A percentile compares a stretch with the other conserved stretches of the same genome.
phyloP scores from a whole-genome alignment of 352 stramenopile genomes.

The Globisporangium mamillatum region DNA sequence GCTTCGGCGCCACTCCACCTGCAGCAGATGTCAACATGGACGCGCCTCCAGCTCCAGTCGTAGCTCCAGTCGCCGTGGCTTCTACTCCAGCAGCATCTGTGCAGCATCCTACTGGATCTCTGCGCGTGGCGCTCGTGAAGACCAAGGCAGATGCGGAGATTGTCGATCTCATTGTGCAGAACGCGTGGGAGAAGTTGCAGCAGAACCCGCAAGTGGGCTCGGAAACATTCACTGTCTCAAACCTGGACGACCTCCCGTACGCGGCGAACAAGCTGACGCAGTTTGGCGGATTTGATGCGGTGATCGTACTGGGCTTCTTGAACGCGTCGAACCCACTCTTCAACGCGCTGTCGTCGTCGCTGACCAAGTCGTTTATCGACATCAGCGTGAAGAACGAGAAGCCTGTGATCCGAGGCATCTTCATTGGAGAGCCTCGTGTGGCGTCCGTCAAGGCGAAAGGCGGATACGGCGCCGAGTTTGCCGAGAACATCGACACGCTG shows the following conservation, averaged over 20 bases:
- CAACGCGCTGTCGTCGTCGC: constrained; percentile 40
- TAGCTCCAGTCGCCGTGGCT: constrained; percentile 23
- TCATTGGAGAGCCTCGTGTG: constrained; percentile 73
- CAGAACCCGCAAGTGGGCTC: constrained; percentile 28
- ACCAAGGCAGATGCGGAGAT: constrained; percentile 71
- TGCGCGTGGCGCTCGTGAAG: constrained; percentile 74
- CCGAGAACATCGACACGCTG: constrained; percentile 50
- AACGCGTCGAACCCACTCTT: constrained; percentile 68
- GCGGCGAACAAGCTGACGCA: constrained; percentile 79
- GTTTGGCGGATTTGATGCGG: constrained; percentile 61
- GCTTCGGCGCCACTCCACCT: constrained; percentile 20
- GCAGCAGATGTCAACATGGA: constrained; percentile 23
- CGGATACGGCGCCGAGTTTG: constrained; percentile 69
- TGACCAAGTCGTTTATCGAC: constrained; percentile 78
- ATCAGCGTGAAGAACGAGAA: constrained; percentile 83
- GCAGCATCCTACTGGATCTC: constrained; percentile 1
- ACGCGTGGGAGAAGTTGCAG: constrained; percentile 51
- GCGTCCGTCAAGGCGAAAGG: constrained; percentile 72
- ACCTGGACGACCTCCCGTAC: constrained; percentile 74
- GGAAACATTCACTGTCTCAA: constrained; percentile 70
- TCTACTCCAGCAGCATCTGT: constrained; percentile 11
- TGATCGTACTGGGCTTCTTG: constrained; percentile 80
- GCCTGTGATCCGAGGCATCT: constrained; percentile 73
- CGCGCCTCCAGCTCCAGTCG: constrained; percentile 12
- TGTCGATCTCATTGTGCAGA: constrained; percentile 67